phyloP scores from a whole-genome alignment of 345 rosid genomes.

The Eucalyptus regnans region DNA sequence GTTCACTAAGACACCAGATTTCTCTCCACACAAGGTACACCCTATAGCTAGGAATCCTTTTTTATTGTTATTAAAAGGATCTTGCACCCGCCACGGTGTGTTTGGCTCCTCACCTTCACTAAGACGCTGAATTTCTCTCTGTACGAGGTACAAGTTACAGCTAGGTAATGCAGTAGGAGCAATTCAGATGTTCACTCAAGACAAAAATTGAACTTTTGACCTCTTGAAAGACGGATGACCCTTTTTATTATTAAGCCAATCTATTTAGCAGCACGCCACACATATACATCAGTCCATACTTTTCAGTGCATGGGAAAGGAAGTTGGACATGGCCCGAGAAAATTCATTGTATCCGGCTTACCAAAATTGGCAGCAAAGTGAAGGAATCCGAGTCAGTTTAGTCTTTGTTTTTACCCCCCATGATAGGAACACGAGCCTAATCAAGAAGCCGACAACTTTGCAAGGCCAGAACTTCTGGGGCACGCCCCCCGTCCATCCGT shows the following conservation, averaged over 20 bases:
- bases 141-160: neutral
- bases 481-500: neutral
- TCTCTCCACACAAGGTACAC: neutral
- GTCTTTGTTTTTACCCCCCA: neutral
- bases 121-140: neutral
- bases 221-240: neutral
- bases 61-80: too few relatives aligned
- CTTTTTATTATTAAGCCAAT: neutral
- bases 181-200: neutral
- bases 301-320: neutral
- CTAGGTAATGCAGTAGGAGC: fast-evolving
- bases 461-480: neutral
- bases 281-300: neutral
- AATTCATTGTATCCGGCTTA: neutral
- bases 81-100: too few relatives aligned
- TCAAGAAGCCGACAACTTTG: neutral
- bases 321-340: neutral
- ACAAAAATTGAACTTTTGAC: neutral
- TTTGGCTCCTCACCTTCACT: neutral
- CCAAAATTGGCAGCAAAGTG: neutral
- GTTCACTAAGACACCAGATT: too few relatives aligned
- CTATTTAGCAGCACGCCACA: neutral
- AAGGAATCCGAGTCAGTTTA: neutral
- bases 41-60: too few relatives aligned
- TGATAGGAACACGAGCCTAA: neutral